Percentiles rank a stretch among this genome's conserved stretches.
These are phyloP conservation scores for Eutypella sp. DNA, from an alignment of 2,329 filamentous ascomycete genomes.

Conservation along the genomic window DNA sequence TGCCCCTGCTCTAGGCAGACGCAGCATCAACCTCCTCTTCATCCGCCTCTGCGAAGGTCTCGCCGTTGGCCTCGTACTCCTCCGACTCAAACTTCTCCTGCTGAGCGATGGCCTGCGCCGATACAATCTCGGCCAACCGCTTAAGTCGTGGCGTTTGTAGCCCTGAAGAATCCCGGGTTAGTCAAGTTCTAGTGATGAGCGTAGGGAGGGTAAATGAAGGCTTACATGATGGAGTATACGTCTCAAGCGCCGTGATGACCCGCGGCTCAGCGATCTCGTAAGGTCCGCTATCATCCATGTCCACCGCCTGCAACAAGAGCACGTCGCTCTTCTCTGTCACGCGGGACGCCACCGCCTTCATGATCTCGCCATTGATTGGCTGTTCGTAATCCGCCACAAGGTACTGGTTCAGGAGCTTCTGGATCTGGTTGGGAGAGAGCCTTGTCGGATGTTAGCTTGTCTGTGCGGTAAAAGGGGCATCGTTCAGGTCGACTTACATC, in stretches of 20 bases:
- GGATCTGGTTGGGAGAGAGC: constrained; percentile 97
- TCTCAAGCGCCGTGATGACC: constrained; percentile 93
- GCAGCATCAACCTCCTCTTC: constrained; percentile 37
- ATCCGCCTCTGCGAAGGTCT: constrained; percentile 42
- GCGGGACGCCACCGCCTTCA: constrained; percentile 96
- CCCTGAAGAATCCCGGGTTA: constrained; percentile 50
- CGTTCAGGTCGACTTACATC: constrained; percentile 68
- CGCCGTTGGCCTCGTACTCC: constrained; percentile 41
- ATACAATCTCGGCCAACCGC: constrained; percentile 96
- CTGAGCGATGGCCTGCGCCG: constrained; percentile 91
- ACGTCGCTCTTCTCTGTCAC: constrained; percentile 99
- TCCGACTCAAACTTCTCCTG: constrained; percentile 68
- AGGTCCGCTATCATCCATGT: constrained; percentile 98
- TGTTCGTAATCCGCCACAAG: constrained; percentile 98
- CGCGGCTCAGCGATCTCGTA: constrained; percentile 98
- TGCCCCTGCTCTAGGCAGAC: constrained; percentile 27
- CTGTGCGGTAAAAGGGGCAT: constrained; percentile 1
- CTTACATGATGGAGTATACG: constrained; percentile 96
- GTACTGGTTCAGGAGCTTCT: constrained; percentile 98
- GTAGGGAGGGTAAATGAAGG: constrained; percentile 12
- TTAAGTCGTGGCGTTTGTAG: constrained; percentile 93
- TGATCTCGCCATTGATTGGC: constrained; percentile 98
- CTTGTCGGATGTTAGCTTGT: constrained; percentile 37
- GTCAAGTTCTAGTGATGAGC: constrained; percentile 5
- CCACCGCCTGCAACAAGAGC: constrained; percentile 84